phyloP scores from a whole-genome alignment of 2,329 filamentous ascomycete genomes.

The Alternaria rosae region DNA sequence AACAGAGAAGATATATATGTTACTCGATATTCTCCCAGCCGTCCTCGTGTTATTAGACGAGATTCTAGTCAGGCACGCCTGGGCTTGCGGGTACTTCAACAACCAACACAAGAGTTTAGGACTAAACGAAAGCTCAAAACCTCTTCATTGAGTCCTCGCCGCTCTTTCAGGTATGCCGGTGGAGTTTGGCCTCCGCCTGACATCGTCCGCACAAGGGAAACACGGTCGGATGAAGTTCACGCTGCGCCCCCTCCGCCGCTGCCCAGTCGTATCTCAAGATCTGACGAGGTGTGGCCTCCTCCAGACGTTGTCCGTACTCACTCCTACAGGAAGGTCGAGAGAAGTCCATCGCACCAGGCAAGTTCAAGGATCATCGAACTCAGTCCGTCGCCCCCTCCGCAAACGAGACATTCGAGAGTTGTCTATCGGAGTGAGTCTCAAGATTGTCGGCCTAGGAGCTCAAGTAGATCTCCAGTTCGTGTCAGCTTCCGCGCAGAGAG shows the following conservation, averaged over 20 bases:
- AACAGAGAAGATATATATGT: slow-evolving; percentile 30
- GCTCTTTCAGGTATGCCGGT: slow-evolving; percentile 23
- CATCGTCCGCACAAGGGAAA: slow-evolving; percentile 17
- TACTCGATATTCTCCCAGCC: slow-evolving; percentile 25
- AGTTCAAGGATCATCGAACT: slow-evolving; percentile 33
- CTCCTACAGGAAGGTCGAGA: slow-evolving; percentile 22
- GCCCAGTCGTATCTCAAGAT: slow-evolving; percentile 8
- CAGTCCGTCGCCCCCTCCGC: slow-evolving; percentile 34
- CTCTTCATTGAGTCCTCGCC: slow-evolving; percentile 31
- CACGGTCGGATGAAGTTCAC: slow-evolving; percentile 1
- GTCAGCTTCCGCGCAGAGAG: slow-evolving; percentile 10
- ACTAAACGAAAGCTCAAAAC: slow-evolving; percentile 20
- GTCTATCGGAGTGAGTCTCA: slow-evolving; percentile 25
- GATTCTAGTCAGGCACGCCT: slow-evolving; percentile 30
- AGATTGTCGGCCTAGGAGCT: slow-evolving; percentile 20
- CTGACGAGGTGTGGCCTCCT: slow-evolving; percentile 32
- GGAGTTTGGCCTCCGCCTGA: slow-evolving; percentile 29
- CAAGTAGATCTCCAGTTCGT: slow-evolving; percentile 20
- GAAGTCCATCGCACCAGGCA: slow-evolving; percentile 12
- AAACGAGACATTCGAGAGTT: slow-evolving; percentile 19
- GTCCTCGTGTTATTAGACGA: slow-evolving; percentile 23
- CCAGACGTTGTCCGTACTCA: slow-evolving; percentile 36
- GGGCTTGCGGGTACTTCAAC: slow-evolving; percentile 35
- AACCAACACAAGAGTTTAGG: slow-evolving; percentile 16
- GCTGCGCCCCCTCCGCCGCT: slow-evolving; percentile 4